Base-by-base conservation (phyloP, 768 basidiomycete species). In the Calocera viscosa region DNA sequence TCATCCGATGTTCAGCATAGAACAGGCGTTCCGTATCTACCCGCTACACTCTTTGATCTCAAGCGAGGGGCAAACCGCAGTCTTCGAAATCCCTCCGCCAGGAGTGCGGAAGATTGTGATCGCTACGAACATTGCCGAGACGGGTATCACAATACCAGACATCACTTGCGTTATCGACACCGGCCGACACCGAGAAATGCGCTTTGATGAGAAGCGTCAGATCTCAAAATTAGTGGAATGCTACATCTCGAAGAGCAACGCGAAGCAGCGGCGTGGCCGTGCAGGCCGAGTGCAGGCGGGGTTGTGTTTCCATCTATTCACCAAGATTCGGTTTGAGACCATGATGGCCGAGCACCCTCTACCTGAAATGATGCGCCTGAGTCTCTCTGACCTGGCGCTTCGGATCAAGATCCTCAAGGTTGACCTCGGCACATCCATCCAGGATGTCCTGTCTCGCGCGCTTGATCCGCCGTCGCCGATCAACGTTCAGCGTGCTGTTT, bases 91-190 rank as follows among this genome's bases (percentile, higher is more conserved):
- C 0, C 94, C 91, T 40, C 89, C 91, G 0, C 72, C 74, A 0
- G 91, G 90, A 32, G 76, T 89, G 2, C 82, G 90, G 64, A 99
- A 99, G 78, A 94, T 99, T 70, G 96, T 99, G 63, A 87, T 99
- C 43, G 90, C 90, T 1, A 92, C 91, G 35, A 92, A 95, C 73
- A 92, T 94, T 71, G 90, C 92, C 17, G 95, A 99, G 76, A 99
- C 95, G 16, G 95, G 95, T 71, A 91, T 99, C 66, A 99, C 96
- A 1, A 99, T 99, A 66, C 95, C 95, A 5, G 96, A 99, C 72
- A 90, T 96, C 68, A 95, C 94, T 10, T 94, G 92, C 70, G 95
- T 97, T 26, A 92, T 98, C 68, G 95, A 99, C 73, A 84, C 87
- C 0, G 94, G 94, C 63, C 93, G 90, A 72, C 93, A 96, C 74